Base-by-base conservation (phyloP, 805 yeast species). In the Zygotorulaspora chibaensis region DNA sequence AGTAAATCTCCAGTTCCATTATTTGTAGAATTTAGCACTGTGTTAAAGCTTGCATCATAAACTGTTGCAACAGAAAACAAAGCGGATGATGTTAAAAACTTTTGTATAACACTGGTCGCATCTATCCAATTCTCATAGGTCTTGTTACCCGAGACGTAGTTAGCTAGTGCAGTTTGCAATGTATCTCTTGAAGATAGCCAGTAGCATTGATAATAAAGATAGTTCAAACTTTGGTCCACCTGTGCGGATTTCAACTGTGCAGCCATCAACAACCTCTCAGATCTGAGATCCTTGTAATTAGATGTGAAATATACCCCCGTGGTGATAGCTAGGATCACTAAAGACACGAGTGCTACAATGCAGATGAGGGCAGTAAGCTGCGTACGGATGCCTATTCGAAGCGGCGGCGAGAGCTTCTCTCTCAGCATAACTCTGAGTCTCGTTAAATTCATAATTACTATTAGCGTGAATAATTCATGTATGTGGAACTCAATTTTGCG, bases 221-320 rank as follows among this genome's bases (percentile, higher is more conserved):
- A 75, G 47, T 76, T 76, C 47, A 86, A 68, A 34, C 79, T 76
- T 65, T 87, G 96, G 44, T 74, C 75, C 16, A 88, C 70, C 63
- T 89, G 96, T 0, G 90, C 77, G 0, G 91, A 80, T 63, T 87
- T 88, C 45, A 89, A 69, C 62, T 85, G 85, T 2, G 96, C 85
- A 16, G 88, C 85, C 36, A 87, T 87, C 55, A 77, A 78, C 20
- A 89, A 68, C 46, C 89, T 75, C 50, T 86, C 89, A 1, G 82
- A 79, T 56, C 95, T 72, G 36, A 85, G 65, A 38, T 74, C 66
- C 26, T 80, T 75, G 48, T 83, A 78, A 51, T 79, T 83, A 16
- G 70, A 63, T 3, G 87, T 77, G 62, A 84, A 87, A 63, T 86
- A 86, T 3, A 84, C 76, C 40, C 86, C 93, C 8, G 87, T 79